Base-by-base conservation (phyloP, 805 yeast species). In the Saccharomycopsis schoenii region DNA sequence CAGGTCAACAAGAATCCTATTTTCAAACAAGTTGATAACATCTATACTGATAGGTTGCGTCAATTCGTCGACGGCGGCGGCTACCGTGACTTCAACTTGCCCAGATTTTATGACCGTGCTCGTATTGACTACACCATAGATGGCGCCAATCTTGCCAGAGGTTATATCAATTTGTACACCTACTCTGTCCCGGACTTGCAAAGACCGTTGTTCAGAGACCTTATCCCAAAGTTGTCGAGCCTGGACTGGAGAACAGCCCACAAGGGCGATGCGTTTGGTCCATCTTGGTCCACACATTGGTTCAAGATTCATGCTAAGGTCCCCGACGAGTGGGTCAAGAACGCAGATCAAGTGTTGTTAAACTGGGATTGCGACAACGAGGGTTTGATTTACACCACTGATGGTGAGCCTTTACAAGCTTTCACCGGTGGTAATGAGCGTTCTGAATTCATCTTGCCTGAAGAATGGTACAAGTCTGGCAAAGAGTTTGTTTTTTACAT, bases 221-320 rank as follows among this genome's bases (percentile, higher is more conserved):
- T 89, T 64, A 73, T 85, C 62, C 81, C 82, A 0, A 69, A 75
- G 55, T 77, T 83, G 66, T 75, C 71, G 24, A 68, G 68, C 3
- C 69, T 77, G 40, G 76, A 79, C 24, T 83, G 83, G 78, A 74
- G 78, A 66, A 74, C 76, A 25, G 86, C 89, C n/a, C 71, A 73
- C 14, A 84, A 83, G 65, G 96, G 94, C 24, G 85, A 88, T 66
- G 74, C 77, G 9, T 90, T 88, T 71, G 97, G 98, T 0, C 99
- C 99, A 2, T 87, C 96, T 14, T 93, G 99, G 99, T 86, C 93
- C 62, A 88, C 98, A 1, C 96, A 90, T 65, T 93, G 99, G 99
- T 90, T 94, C 73, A 81, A 83, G 66, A 74, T 93, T 21, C 73
- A 78, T 14, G 73, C 89, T 61, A 74, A 76, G n/a, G 75, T 93